Evolutionary conservation across 768 basidiomycete genomes (phyloP), one percentile per base, ranked within the genome.

Genomic region (Sistotremastrum suecicum): DNA sequence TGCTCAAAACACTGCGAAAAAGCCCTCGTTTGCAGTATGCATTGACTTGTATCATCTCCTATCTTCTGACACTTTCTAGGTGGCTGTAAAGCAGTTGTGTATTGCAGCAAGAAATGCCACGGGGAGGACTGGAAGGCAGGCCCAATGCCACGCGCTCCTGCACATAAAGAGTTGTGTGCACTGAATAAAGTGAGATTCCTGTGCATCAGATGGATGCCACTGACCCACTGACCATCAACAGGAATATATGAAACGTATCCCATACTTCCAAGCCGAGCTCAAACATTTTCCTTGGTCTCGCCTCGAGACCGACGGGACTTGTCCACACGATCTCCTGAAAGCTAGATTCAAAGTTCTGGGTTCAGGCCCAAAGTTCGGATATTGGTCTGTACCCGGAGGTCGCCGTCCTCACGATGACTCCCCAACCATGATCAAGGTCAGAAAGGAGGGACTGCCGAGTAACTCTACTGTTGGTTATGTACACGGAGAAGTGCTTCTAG

Each of bases 221-320:
- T 40, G 32, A 11, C 11, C 5, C 44, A 39, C 29, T 46, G 20
- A 20, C 20, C 20, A 20, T 20, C 47, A 20, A 20, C 39, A 67
- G 66, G 51, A 58, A 48, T 61, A 67, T 45, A 68, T 68, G 67
- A 43, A 60, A 42, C 60, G 54, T 45, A 56, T 63, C 4, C 50
- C 62, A 0, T 50, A 62, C 46, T 54, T 63, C 11, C 65, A 58
- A 33, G 57, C 58, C 10, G 54, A 64, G 39, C 52, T 66, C 34
- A 54, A 53, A 12, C 61, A 63, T 20, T 70, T 69, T 49, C 63
- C 68, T 6, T 69, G 69, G 68, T 68, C 63, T 9, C 62, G 60
- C 35, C 7, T 70, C 28, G 68, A 70, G 47, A 58, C 54, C 7
- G 69, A 69, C 50, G 64, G 65, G 7, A 63, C 66, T n/a, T 69